Evolutionary conservation across 768 basidiomycete species (phyloP), one percentile per base, ranked within the genome.

Genomic region (Lyophyllum semitale): DNA sequence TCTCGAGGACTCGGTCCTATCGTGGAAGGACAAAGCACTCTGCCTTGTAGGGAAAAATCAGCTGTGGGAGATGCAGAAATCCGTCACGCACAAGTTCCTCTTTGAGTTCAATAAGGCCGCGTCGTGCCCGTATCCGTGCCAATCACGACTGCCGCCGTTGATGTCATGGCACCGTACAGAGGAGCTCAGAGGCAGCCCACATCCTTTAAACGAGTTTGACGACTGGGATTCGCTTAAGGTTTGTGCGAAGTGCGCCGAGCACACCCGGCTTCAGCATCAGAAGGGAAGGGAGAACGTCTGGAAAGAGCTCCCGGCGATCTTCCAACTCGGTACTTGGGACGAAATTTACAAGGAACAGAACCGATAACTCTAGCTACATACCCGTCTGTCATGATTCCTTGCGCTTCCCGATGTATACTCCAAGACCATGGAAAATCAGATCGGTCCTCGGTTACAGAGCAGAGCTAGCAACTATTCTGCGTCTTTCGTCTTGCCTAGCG

Each of bases 21-120:
- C 74, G 1, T 78, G 77, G 77, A 60, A 64, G 22, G 74, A 77
- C 59, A 78, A 77, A 51, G 71, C 77, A 0, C 62, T 77, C 2
- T 76, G 74, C 50, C 64, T 78, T 0, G 73, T 68, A 0, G 77
- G 76, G 0, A 76, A 73, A 53, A 72, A 76, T 35, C 60, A 62
- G 0, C 47, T 78, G 6, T 78, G 76, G 76, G 70, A 75, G 26
- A 61, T 68, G 41, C 73, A 74, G 53, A 76, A 73, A 58, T 66
- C 61, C 5, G 25, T 57, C 4, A 74, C 76, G 0, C 76, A 77
- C 47, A 59, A 50, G 15, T 71, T 76, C 46, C 63, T 75, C 1
- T 69, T 78, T 42, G 69, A 71, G 20, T 72, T 71, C 52, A 63
- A 63, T 12, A 70, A 66, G 12, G 58, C 66, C 9, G 61, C 69